A percentile compares a stretch with the other conserved stretches of the same genome.
Conservation (phyloP, 192 early-diverging fungal species). For the Mortierella claussenii region DNA sequence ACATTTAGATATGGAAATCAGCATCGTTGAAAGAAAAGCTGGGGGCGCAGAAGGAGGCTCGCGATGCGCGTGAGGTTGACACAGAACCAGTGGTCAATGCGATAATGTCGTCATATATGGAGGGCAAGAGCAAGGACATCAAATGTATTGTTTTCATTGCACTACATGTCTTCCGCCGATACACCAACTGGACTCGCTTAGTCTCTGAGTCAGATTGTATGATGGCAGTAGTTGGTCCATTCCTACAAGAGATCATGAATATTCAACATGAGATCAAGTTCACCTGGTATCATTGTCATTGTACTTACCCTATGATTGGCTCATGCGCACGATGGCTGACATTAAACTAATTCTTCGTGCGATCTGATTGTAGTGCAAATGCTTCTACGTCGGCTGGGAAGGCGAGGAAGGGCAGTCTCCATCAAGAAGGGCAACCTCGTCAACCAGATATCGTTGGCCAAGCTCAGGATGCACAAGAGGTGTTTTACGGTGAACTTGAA, state of each 20-base stretch:
- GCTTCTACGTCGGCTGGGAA: constrained; percentile 10
- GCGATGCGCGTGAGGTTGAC: constrained; percentile 2
- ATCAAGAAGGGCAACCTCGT: constrained; percentile 25
- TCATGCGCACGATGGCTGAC: neutral
- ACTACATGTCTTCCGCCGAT: constrained; percentile 21
- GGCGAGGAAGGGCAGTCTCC: constrained; percentile 11
- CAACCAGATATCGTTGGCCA: constrained; percentile 13
- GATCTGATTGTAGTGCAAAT: constrained; percentile 8
- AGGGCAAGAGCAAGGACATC: constrained; percentile 32
- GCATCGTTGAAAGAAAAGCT: constrained; percentile 9
- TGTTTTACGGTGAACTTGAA: constrained; percentile 36
- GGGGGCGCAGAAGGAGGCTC: constrained; percentile 6
- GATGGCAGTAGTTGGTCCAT: constrained; percentile 25
- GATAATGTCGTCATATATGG: constrained; percentile 17
- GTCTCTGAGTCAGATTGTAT: constrained; percentile 24
- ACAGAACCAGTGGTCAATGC: constrained; percentile 18
- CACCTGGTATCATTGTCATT: constrained; percentile 5
- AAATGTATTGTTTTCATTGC: constrained; percentile 22
- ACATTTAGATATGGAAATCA: constrained; percentile 14
- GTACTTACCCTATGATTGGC: neutral
- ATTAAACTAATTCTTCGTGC: neutral
- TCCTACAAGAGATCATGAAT: constrained; percentile 29
- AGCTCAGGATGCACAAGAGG: neutral
- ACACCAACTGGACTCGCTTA: constrained; percentile 11
- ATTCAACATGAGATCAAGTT: constrained; percentile 31